These are phyloP conservation scores for Trypanosoma brucei DNA, from an alignment of 208 protist genomes.

Conservation along the genomic window DNA sequence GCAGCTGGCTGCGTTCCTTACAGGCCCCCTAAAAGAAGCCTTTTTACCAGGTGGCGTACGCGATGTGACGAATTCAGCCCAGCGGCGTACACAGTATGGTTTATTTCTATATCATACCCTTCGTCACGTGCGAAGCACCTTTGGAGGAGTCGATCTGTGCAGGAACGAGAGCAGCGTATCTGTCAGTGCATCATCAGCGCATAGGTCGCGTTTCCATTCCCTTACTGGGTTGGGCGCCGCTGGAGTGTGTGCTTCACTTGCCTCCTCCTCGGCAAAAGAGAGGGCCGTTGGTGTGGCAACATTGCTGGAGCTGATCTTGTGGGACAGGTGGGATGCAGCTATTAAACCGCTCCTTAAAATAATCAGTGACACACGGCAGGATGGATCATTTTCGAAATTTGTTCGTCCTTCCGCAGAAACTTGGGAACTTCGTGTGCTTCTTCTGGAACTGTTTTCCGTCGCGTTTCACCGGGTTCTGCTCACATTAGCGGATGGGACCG, in stretches of 20 bases:
- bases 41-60: constrained; percentile 9
- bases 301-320: constrained; percentile 19
- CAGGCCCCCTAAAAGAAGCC: constrained; percentile 7
- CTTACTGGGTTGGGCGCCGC: neutral
- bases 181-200: no score
- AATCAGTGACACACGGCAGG: constrained; percentile 8
- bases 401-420: constrained; percentile 16
- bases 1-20: constrained; percentile 10
- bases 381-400: constrained; percentile 9
- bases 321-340: constrained; percentile 30
- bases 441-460: constrained; percentile 24
- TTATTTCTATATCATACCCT: constrained; percentile 27
- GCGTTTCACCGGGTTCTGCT: constrained; percentile 22
- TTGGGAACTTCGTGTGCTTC: constrained; percentile 29
- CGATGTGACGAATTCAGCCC: neutral
- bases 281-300: constrained; percentile 21
- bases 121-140: constrained; percentile 3
- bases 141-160: neutral
- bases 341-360: constrained; percentile 17
- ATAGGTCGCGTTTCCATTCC: no score
- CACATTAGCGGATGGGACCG: constrained; percentile 12
- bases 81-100: constrained; percentile 14
- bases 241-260: constrained; percentile 10
- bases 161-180: neutral
- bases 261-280: constrained; percentile 16